Percentiles rank a stretch among this genome's conserved stretches.
Conservation (phyloP, 306 rosid species). For the Quercus gilva region DNA sequence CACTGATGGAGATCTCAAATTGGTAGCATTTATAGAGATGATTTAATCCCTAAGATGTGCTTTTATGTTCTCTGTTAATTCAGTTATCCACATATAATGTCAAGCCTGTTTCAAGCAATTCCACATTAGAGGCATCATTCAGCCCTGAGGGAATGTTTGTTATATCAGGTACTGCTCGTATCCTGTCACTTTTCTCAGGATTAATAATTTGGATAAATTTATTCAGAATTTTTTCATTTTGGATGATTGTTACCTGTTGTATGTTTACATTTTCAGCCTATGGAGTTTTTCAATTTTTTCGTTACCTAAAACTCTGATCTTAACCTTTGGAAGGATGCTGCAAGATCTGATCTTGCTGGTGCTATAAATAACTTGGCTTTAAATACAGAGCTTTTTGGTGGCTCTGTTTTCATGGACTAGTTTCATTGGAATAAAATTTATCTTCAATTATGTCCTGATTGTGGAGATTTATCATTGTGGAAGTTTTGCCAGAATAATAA, state of each 20-base stretch:
- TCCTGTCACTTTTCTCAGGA: background rate
- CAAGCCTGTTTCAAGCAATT: conserved; percentile 64
- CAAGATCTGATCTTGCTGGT: background rate
- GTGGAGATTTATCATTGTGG: too few species aligned
- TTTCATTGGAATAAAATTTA: background rate
- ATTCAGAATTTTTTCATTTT: background rate
- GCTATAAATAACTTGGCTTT: background rate
- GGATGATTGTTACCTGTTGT: background rate
- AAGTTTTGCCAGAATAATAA: too few species aligned
- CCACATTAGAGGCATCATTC: conserved; percentile 95
- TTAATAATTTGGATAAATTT: background rate
- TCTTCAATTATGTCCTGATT: background rate
- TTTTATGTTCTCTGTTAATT: conserved; percentile 8
- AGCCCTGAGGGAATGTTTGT: conserved; percentile 98
- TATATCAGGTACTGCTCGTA: conserved; percentile 56
- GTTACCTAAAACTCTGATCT: background rate
- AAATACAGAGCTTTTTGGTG: background rate
- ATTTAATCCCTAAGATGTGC: conserved; percentile 6
- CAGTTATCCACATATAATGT: conserved; percentile 82
- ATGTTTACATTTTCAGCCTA: background rate
- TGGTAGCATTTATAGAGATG: conserved; percentile 13
- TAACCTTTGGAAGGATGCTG: background rate
- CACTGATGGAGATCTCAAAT: conserved; percentile 3
- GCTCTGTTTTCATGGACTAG: background rate
- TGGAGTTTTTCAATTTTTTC: background rate